phyloP scores from a whole-genome alignment of 306 rosid species.

The Trifolium subterraneum region DNA sequence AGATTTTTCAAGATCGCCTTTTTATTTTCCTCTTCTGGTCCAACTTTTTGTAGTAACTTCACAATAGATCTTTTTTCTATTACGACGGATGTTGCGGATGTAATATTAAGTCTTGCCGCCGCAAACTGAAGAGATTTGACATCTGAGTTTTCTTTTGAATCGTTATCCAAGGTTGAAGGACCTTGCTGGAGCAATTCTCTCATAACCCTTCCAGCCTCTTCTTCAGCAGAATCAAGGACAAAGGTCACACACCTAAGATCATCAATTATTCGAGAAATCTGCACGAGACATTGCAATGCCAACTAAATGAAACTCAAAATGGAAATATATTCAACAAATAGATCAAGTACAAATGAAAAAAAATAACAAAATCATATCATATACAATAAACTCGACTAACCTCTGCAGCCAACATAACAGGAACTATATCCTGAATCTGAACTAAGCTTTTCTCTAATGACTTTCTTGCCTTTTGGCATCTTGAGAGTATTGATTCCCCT shows the following conservation, averaged over 20 bases:
- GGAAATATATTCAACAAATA: neutral
- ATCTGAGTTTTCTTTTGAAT: conserved; percentile 57
- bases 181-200: conserved; percentile 56
- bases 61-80: conserved; percentile 70
- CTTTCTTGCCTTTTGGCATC: conserved; percentile 58
- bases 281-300: conserved; percentile 50
- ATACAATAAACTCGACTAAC: conserved; percentile 49
- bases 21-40: conserved; percentile 52
- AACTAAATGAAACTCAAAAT: conserved; percentile 34
- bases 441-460: conserved; percentile 65
- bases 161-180: conserved; percentile 51
- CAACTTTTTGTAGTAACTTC: conserved; percentile 56
- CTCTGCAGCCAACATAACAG: conserved; percentile 68
- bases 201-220: conserved; percentile 71
- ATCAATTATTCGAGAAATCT: conserved; percentile 73
- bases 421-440: conserved; percentile 68
- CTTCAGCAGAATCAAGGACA: conserved; percentile 66
- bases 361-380: conserved; percentile 13
- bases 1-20: conserved; percentile 65
- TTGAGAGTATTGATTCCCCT: conserved; percentile 62
- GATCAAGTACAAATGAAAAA: neutral
- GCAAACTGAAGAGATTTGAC: conserved; percentile 66
- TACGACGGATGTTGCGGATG: conserved; percentile 58
- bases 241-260: conserved; percentile 63
- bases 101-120: conserved; percentile 64